Conservation (phyloP, 1,284 basidiomycete genomes). For the Thecaphora frezii region DNA sequence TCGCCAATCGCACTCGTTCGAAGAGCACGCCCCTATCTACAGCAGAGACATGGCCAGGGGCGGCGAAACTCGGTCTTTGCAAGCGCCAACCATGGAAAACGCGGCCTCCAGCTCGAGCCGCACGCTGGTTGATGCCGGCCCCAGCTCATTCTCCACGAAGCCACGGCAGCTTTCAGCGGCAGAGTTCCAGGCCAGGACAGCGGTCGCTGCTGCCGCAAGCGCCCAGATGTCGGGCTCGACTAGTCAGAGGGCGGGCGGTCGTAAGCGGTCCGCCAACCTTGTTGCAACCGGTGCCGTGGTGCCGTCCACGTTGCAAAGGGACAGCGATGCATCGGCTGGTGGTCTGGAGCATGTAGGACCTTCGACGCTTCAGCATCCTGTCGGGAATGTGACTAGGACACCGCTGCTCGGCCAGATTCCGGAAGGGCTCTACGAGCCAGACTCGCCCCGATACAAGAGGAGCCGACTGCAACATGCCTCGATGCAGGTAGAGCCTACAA, state of each 20-base stretch:
- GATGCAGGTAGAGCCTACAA: slow-evolving; percentile 2
- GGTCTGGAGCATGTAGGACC: no score
- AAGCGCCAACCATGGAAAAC: no score
- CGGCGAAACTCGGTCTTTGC: no score
- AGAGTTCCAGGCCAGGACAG: not conserved
- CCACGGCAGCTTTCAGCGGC: not conserved
- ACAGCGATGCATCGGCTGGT: no score
- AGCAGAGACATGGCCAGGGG: no score
- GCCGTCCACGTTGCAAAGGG: no score
- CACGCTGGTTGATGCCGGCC: no score
- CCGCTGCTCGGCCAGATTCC: slow-evolving; percentile 16
- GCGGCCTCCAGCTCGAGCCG: no score
- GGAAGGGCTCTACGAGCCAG: slow-evolving; percentile 12
- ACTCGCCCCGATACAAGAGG: slow-evolving; percentile 5
- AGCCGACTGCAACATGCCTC: not conserved
- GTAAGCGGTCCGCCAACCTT: not conserved
- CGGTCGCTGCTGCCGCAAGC: not conserved
- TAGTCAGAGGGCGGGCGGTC: not conserved
- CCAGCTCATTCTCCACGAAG: not conserved
- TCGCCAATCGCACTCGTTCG: no score
- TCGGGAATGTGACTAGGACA: slow-evolving; percentile 6
- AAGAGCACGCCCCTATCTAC: no score
- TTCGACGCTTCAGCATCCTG: slow-evolving; percentile 2
- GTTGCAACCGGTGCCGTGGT: not conserved
- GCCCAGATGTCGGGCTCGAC: no score